These are phyloP conservation scores for Spencermartinsiella ligniputridi DNA, from an alignment of 1,139 yeast genomes.

Conservation along the genomic window DNA sequence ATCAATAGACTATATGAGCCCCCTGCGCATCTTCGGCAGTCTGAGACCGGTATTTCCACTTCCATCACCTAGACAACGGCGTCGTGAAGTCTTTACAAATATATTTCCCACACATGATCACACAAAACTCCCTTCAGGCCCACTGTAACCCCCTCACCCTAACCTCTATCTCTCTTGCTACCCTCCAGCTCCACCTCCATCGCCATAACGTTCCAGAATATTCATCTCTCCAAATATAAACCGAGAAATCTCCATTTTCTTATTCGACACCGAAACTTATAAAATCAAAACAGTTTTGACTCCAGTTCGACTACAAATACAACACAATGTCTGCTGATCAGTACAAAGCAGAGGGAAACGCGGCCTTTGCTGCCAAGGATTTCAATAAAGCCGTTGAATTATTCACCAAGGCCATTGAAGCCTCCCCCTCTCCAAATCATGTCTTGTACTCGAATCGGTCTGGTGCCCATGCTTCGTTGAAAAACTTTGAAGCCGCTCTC, in stretches of 20 bases:
- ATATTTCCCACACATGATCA: too few species aligned
- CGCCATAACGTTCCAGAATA: conserved; percentile 1
- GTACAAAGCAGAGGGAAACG: conserved; percentile 63
- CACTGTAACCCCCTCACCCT: too few species aligned
- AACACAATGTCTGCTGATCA: conserved; percentile 1
- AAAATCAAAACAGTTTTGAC: not conserved
- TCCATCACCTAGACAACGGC: too few species aligned
- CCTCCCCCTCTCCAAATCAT: conserved; percentile 78
- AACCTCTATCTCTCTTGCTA: too few species aligned
- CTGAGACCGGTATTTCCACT: too few species aligned
- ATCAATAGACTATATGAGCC: too few species aligned
- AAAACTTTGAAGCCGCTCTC: conserved; percentile 67
- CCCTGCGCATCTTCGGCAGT: too few species aligned
- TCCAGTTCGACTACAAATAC: too few species aligned
- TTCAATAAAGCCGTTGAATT: conserved; percentile 72
- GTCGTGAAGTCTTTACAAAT: too few species aligned
- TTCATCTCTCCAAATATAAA: not conserved
- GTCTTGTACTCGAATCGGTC: conserved; percentile 91
- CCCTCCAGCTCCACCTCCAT: not conserved
- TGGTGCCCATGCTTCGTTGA: conserved; percentile 82
- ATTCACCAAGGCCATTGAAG: conserved; percentile 84
- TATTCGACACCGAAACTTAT: too few species aligned
- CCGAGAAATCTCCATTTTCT: too few species aligned
- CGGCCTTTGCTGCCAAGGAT: conserved; percentile 84
- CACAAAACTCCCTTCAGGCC: too few species aligned